Evolutionary conservation across 192 early-diverging fungal species (phyloP), one percentile per base, ranked within the genome.

Genomic region (Coemansia sp.): DNA sequence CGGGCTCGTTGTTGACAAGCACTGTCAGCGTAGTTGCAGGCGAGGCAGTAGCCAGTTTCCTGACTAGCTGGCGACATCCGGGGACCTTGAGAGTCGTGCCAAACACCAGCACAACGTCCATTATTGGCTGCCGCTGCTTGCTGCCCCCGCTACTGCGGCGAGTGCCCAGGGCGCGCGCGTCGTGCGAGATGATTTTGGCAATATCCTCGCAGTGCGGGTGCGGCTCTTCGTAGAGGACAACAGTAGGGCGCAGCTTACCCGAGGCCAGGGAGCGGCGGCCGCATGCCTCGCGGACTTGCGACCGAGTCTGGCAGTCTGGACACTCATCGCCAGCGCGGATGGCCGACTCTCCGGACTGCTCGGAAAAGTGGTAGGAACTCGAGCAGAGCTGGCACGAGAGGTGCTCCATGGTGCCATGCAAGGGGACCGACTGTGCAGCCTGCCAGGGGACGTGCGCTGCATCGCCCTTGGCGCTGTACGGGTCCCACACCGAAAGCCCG

Each of bases 201-300:
- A 84, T 84, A 51, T 71, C 70, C 36, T 86, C 78, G 63, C 77
- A 65, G 41, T 75, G 71, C 37, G 81, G 81, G 37, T 83, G 81
- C 42, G 71, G 76, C 63, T 99, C 97, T 66, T 96, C 94, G 85
- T 99, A 99, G 4, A 99, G 83, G 2, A 99, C 93, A 65, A 99
- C 92, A 47, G 92, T 90, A 17, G 97, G 97, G 45, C 96, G 84
- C 38, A 99, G 73, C 17, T 86, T 89, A 14, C 97, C 97, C 9
- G 88, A 74, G 1, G 89, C 76, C 6, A 93, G 67, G 29, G 83
- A 71, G 35, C 97, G 85, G 65, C 94, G 94, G 3, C 95, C 96
- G 32, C 45, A 37, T 0, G 71, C 76, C 24, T 60, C 64, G 37
- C 85, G 67, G 1, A 32, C 62, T 27, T 70, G 40, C 59, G 71